Base-by-base conservation (phyloP, 192 early-diverging fungal species). In the Obelidium mucronatum region DNA sequence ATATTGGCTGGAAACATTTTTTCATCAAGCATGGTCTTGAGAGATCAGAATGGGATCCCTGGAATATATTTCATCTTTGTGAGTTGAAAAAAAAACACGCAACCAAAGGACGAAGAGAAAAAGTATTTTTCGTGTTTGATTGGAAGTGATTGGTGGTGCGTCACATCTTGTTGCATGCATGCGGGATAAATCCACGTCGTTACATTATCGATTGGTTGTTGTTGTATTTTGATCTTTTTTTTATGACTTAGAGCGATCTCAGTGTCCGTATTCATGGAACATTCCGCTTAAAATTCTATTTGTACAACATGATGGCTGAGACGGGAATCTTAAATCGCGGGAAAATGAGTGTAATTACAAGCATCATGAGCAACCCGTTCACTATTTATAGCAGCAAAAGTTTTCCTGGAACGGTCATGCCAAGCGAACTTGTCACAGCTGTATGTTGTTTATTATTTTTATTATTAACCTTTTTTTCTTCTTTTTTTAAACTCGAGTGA, bases 361-460 rank as follows among this genome's bases (percentile, higher is more conserved):
- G 48, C 33, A 69, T 69, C 26, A 69, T 69, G 67, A 69, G 67
- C 67, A 69, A 54, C 35, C 67, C 67, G 8, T 69, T 69, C 48
- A 69, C 67, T 2, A 69, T 69, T 52, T 69, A 69, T 40, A 69
- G 67, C 48, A 69, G 67, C 67, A 69, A 69, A 53, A 69, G 67
- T 52, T 69, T 69, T 30, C 67, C 67, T 24, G 67, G 67, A 22
- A 69, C 67, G 1, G 67, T 69, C 3, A 54, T 69, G 52, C 67
- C 67, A 36, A 69, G 67, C 36, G 67, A 54, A 33, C 67, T 69
- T 33, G 33, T 69, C 13, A 69, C 67, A 33, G 67, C 67, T 17
- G 67, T 69, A 69, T 22, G 44, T 48, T 48, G 0, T 19, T 15
- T 19, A 48, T 19, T 19, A 6, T 48, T 15, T 48, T 19, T 19